Evolutionary conservation across 345 rosid species (phyloP), one percentile per base, ranked within the genome.

Genomic region (Theobroma cacao): DNA sequence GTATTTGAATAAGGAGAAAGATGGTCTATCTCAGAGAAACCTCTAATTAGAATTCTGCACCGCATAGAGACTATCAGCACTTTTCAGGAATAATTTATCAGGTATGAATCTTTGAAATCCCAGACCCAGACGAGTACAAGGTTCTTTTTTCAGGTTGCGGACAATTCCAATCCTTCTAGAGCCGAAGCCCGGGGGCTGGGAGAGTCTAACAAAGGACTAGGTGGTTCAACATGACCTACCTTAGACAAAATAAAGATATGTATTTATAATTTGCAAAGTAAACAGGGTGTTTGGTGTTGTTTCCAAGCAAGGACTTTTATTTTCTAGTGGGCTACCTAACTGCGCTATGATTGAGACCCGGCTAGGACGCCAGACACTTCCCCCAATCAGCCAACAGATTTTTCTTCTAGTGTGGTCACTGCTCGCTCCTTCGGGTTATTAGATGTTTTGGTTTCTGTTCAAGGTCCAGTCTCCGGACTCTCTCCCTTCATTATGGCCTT

Each of bases 241-340:
- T 69, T 28, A 47, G 47, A 22, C 72, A 40, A 66, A 41, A 22
- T 22, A 56, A 3, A 50, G 13, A 2, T 36, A 20, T 53, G 20
- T 62, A 34, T 18, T 31, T 53, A 14, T 3, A 15, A 2, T 55
- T 9, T 9, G 63, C 17, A 11, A 22, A 41, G 18, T 3, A 40
- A 22, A 47, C 33, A 10, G 33, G 73, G 5, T 0, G 2, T 24
- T 47, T 43, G 70, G 68, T 71, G 71, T 58, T 68, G 20, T 69
- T 74, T 75, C 79, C 67, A 59, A 58, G 63, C 17, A 63, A 53
- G 28, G 81, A 80, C 66, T 80, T 78, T 67, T 69, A 45, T 75
- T 78, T 80, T 47, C 47, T 28, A 75, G 88, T 74, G 80, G 84
- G 88, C 80, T 77, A 79, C 86, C 86, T 64, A 83, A 83, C 80